Evolutionary conservation across 1,284 basidiomycete species (phyloP), one percentile per base, ranked within the genome.

Genomic region (Cutaneotrichosporon mucoides): DNA sequence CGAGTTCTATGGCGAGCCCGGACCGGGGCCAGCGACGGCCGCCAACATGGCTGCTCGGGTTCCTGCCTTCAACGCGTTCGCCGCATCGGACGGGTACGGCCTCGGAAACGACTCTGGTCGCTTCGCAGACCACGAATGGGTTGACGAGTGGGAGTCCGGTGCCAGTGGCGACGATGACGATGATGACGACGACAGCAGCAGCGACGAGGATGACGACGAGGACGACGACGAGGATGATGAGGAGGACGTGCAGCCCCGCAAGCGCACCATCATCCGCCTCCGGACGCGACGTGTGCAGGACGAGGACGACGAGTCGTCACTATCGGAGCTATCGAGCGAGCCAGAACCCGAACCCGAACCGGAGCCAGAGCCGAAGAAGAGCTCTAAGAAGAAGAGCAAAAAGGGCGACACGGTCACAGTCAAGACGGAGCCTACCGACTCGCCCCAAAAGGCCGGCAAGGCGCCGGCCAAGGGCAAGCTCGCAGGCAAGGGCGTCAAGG

Each of bases 21-120:
- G 71, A 8, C 70, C 73, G 1, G 75, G 75, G 5, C 75, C 73
- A 0, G 55, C 68, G 1, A 68, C 71, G 0, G 63, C 69, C 15
- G 66, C 69, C n/a, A 60, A 65, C 15, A 67, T 73, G 57, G 68
- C 69, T 3, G 66, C 69, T 9, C 60, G 71, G 24, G 63, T 71
- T 24, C 64, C 72, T 16, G 59, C 72, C 2, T 77, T 77, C 72
- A 77, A 76, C 62, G 73, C 73, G 6, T 78, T 78, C 55, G 70
- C 77, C 6, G 69, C 69, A 4, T 62, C 68, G 0, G 70, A 76
- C 43, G 66, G 66, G 6, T 66, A 71, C 40, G 73, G 71, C 2
- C 61, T 77, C 4, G 72, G 69, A 3, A 67, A 68, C 40, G 64
- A 63, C 44, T 49, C 59, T 36, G 53, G 57, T 13, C 58, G 64